Evolutionary conservation across 768 basidiomycete species (phyloP), one percentile per base, ranked within the genome.

Genomic region (Podaxis pistillaris): DNA sequence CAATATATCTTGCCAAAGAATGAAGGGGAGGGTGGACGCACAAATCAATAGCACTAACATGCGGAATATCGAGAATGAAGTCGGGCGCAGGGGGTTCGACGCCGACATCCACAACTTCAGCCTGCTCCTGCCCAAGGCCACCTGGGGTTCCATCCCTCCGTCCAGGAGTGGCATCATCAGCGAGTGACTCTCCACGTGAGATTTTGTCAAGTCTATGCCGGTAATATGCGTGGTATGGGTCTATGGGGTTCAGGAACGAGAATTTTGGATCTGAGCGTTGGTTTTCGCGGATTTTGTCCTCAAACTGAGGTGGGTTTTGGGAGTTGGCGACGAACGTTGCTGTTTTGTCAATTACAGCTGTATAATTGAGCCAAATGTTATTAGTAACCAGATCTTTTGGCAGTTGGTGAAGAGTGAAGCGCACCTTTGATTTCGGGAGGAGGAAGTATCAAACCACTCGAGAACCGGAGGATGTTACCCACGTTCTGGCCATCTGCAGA

Each of bases 201-300:
- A 94, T 85, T 72, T 87, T 88, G 53, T 94, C 93, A 78, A 96
- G 86, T 71, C 91, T 87, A 80, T 96, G 87, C 72, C 92, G 88
- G 73, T 99, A 99, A 78, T 99, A 98, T 64, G 93, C 93, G 88
- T 98, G 94, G 79, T 97, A 99, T 67, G 97, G 94, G 82, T 99
- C 97, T 54, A 86, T 86, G 65, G 93, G 89, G 79, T 96, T 96
- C 75, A 99, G 85, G 82, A 99, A 99, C 62, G 96, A 94, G 83
- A 98, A 99, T 78, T 97, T 96, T 62, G 95, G 94, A 81, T 98
- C 96, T 67, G 88, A 85, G 77, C 94, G 93, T 76, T 96, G 96
- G 70, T 92, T 91, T 78, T 98, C 95, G 69, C 95, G 88, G 75
- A 99, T 94, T 78, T 96, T 96, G 73, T 95, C 93, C 78, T 98